Evolutionary conservation across 768 basidiomycete genomes (phyloP), one percentile per base, ranked within the genome.

Genomic region (Amylocystis lapponica): DNA sequence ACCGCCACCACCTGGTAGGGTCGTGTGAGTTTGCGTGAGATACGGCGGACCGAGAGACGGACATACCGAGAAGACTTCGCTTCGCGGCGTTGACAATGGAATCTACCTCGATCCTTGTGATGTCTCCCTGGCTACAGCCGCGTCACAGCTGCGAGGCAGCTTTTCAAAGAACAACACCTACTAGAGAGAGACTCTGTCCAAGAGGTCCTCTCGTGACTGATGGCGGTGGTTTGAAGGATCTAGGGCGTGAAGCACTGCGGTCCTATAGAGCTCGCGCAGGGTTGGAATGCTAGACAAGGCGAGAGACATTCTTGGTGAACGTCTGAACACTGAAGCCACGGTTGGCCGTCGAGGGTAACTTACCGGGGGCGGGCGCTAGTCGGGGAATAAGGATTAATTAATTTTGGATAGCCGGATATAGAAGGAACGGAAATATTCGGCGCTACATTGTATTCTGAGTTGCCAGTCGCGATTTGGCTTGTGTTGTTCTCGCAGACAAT

Each of bases 1-100:
- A 63, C 87, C 88, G 0, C 85, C 83, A 4, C 88, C 87, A 27
- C 86, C 87, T 87, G 37, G 43, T 5, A 25, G 20, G 43, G 27
- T 40, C 27, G 41, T 50, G 36, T n/a, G n/a, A n/a, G n/a, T n/a
- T n/a, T n/a, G n/a, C n/a, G n/a, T n/a, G n/a, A n/a, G n/a, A n/a
- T n/a, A n/a, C n/a, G n/a, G n/a, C n/a, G n/a, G 35, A 49, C 40
- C 29, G 19, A 26, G 20, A 21, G 22, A 41, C 3, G 26, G 21
- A 54, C 60, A 43, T 31, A 86, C 88, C 88, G 36, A 83, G 66
- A 27, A 92, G 66, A 37, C 75, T 74, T 35, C 68, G 69, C 55
- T 91, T 91, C 5, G 88, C 89, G 11, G 89, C 89, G 54, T 90
- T 91, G 22, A 91, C 88, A 43, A 91, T 82, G 0, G 78, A 66